A percentile compares a stretch with the other conserved stretches of the same genome.
phyloP scores from a whole-genome alignment of 1,284 basidiomycete genomes.

The Cutaneotrichosporon spelunceum region DNA sequence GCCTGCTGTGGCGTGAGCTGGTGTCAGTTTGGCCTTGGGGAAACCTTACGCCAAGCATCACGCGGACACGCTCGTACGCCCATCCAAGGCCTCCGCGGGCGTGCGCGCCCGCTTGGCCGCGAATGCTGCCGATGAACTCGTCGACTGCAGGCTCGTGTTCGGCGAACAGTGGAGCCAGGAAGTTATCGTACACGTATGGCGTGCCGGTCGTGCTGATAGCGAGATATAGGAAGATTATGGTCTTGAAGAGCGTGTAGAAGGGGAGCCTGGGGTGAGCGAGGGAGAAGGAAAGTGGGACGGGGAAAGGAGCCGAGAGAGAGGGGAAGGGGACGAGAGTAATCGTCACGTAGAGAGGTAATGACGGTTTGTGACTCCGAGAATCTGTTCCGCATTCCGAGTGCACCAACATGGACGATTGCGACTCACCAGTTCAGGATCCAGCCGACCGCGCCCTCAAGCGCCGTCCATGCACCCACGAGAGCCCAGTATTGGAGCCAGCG shows the following conservation, averaged over 20 bases:
- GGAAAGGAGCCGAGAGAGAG: conserved; percentile 64
- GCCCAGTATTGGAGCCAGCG: conserved; percentile 55
- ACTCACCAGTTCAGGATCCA: conserved; percentile 69
- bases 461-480: conserved; percentile 62
- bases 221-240: conserved; percentile 66
- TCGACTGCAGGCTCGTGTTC: conserved; percentile 68
- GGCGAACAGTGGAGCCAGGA: conserved; percentile 64
- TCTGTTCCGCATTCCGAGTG: no score
- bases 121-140: conserved; percentile 55
- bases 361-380: no score
- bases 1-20: conserved; percentile 21
- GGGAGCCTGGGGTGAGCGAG: conserved; percentile 60
- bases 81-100: conserved; percentile 35
- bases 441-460: conserved; percentile 65
- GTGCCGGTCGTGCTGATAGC: conserved; percentile 73
- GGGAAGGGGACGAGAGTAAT: no score
- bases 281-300: no score
- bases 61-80: conserved; percentile 42
- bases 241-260: conserved; percentile 73
- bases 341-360: no score
- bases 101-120: conserved; percentile 32
- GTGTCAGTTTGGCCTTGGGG: not conserved
- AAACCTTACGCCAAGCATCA: conserved; percentile 41
- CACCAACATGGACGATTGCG: no score
- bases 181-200: conserved; percentile 64